phyloP scores from a whole-genome alignment of 768 basidiomycete species.

The Lentinula raphanica region DNA sequence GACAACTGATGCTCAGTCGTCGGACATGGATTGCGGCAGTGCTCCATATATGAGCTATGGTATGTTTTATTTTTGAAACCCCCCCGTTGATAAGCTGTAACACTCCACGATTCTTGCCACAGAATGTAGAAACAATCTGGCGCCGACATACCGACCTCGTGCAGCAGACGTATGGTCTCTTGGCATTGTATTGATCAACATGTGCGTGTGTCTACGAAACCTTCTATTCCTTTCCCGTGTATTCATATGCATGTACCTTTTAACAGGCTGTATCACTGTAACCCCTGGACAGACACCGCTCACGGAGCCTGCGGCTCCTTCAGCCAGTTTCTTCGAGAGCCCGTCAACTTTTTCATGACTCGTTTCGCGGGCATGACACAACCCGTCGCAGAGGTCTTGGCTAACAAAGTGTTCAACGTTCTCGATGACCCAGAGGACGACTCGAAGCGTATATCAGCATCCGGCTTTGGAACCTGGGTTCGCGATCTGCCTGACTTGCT shows the following conservation, averaged over 20 bases:
- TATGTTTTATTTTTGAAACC: constrained; percentile 31
- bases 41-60: constrained; percentile 99
- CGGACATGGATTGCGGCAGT: constrained; percentile 98
- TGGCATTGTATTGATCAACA: constrained; percentile 98
- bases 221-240: constrained; percentile 3
- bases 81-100: constrained; percentile 5
- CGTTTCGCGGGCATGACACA: constrained; percentile 88
- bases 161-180: constrained; percentile 99
- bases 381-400: constrained; percentile 83
- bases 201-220: constrained; percentile 43
- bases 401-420: constrained; percentile 78
- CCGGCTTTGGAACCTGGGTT: constrained; percentile 83
- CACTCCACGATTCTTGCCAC: constrained; percentile 14
- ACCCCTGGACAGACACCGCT: constrained; percentile 96
- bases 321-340: constrained; percentile 69
- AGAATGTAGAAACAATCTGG: constrained; percentile 98
- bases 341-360: constrained; percentile 80
- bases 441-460: constrained; percentile 65
- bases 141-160: constrained; percentile 89
- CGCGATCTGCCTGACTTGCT: constrained; percentile 75
- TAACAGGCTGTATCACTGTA: constrained; percentile 89
- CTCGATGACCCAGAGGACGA: constrained; percentile 63
- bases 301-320: constrained; percentile 80
- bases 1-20: constrained; percentile 81
- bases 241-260: constrained; percentile 1